Evolutionary conservation across 192 early-diverging fungal genomes (phyloP).

Genomic region (Irineochytrium annulatum): DNA sequence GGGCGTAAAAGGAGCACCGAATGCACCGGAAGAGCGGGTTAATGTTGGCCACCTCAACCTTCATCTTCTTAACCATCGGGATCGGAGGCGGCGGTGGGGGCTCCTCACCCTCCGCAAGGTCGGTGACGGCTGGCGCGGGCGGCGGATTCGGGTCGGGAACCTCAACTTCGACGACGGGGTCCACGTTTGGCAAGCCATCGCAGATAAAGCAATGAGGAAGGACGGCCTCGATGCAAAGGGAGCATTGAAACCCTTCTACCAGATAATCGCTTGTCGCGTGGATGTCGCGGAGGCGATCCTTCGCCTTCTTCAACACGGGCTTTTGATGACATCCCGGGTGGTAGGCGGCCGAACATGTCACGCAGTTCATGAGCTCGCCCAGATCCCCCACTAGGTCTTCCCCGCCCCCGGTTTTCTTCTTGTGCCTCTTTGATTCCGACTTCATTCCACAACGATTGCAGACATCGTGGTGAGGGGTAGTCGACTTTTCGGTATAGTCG

Average conservation of each 20-base stretch:
- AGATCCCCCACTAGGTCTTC: conserved; percentile 11
- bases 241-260: conserved; percentile 24
- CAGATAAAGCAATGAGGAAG: conserved; percentile 11
- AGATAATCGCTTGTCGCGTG: too few species aligned
- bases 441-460: not conserved
- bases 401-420: not conserved
- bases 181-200: not conserved
- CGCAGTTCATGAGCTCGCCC: conserved; percentile 14
- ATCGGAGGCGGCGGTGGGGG: not conserved
- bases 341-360: conserved; percentile 14
- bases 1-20: conserved; percentile 11
- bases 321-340: conserved; percentile 13
- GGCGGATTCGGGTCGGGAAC: not conserved
- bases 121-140: not conserved
- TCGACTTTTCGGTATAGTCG: not conserved
- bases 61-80: not conserved
- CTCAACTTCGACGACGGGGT: not conserved
- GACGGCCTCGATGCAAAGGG: not conserved
- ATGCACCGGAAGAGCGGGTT: conserved; percentile 21
- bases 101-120: not conserved
- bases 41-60: not conserved
- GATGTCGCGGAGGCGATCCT: not conserved
- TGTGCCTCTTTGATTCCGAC: not conserved
- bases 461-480: not conserved
- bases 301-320: conserved; percentile 6